Conservation (phyloP, 495 filamentous ascomycete species). For the Hamigera avellanea region DNA sequence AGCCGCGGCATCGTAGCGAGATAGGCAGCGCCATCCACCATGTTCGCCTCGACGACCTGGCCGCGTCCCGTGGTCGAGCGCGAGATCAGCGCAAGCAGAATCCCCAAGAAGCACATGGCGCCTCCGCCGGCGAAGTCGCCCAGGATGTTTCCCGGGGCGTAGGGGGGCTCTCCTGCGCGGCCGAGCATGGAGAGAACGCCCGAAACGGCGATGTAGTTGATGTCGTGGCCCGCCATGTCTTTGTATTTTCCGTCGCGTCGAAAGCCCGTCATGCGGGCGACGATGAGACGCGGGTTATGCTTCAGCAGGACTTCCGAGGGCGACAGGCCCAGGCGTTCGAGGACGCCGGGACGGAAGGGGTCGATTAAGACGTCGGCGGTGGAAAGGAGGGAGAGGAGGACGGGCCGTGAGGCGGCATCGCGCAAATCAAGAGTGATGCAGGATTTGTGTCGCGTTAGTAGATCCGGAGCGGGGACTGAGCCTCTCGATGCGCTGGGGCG, state of each 20-base stretch:
- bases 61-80: conserved; percentile 48
- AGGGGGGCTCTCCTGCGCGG: conserved; percentile 52
- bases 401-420: conserved; percentile 41
- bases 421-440: conserved; percentile 73
- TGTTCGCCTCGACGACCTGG: conserved; percentile 88
- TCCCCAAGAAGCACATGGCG: conserved; percentile 55
- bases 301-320: conserved; percentile 49
- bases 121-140: conserved; percentile 91
- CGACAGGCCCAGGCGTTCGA: conserved; percentile 70
- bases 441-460: conserved; percentile 65
- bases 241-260: conserved; percentile 74
- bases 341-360: conserved; percentile 80
- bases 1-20: conserved; percentile 67
- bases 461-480: conserved; percentile 43
- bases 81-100: conserved; percentile 36
- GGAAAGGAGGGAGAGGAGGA: conserved; percentile 53
- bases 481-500: conserved; percentile 31
- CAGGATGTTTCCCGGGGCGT: conserved; percentile 71
- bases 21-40: conserved; percentile 83
- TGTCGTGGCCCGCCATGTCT: conserved; percentile 91
- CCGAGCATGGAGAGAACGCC: conserved; percentile 72
- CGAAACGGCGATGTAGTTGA: conserved; percentile 88
- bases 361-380: conserved; percentile 76
- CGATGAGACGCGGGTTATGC: conserved; percentile 65
- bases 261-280: conserved; percentile 82